Evolutionary conservation across 179 eudicot species (phyloP).

Genomic region (Silene coronaria): DNA sequence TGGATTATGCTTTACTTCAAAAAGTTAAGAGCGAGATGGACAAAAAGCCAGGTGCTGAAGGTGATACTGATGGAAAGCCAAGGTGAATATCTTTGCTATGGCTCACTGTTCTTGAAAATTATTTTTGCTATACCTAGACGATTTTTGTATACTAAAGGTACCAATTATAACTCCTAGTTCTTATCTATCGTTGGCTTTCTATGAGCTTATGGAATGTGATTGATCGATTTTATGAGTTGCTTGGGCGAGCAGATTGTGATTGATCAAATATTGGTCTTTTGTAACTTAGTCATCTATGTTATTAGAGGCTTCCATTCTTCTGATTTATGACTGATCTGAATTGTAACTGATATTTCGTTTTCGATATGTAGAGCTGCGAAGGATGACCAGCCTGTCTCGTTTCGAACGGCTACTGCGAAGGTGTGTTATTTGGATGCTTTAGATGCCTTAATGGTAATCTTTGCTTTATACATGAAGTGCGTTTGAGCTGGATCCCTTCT

Average conservation of each 20-base stretch:
- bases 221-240: slow-evolving; percentile 2
- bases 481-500: not conserved
- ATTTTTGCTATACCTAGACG: not conserved
- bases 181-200: not conserved
- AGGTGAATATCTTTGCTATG: slow-evolving; percentile 40
- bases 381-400: slow-evolving; percentile 76
- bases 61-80: slow-evolving; percentile 63
- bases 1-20: slow-evolving; percentile 92
- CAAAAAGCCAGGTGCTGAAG: slow-evolving; percentile 76
- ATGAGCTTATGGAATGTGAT: not conserved
- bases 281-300: not conserved
- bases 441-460: slow-evolving; percentile 5
- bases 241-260: not conserved
- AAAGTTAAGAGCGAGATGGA: slow-evolving; percentile 96
- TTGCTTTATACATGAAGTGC: not conserved
- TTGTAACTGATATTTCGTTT: slow-evolving; percentile 3
- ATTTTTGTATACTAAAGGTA: not conserved
- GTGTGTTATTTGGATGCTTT: slow-evolving; percentile 25
- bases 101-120: not conserved
- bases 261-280: not conserved
- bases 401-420: slow-evolving; percentile 89
- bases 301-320: not conserved
- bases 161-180: not conserved
- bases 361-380: slow-evolving; percentile 44
- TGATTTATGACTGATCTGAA: not conserved